Evolutionary conservation across 768 basidiomycete genomes (phyloP).

Genomic region (Termitomyces sp.): DNA sequence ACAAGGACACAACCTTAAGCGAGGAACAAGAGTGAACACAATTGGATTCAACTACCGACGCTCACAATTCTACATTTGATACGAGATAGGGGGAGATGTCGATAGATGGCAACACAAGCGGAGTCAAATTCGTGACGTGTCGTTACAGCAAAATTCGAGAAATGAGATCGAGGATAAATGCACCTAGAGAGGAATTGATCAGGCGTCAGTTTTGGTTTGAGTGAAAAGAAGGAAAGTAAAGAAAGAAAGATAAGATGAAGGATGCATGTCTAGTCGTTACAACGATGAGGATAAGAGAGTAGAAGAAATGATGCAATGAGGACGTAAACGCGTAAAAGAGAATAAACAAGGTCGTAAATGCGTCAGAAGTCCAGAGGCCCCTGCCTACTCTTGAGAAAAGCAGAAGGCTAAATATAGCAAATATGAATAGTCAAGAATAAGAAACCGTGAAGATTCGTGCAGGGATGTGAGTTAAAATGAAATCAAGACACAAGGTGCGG

Average conservation of each 20-base stretch:
- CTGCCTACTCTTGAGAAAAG: conserved; percentile 5
- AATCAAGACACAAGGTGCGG: conserved; percentile 24
- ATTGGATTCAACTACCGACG: background rate
- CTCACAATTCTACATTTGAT: background rate
- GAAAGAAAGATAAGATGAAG: conserved; percentile 26
- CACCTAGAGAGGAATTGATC: background rate
- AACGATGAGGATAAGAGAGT: conserved; percentile 24
- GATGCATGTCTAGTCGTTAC: conserved; percentile 75
- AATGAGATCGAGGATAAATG: background rate
- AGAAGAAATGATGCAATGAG: conserved; percentile 5
- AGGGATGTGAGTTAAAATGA: conserved; percentile 25
- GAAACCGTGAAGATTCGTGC: conserved; percentile 26
- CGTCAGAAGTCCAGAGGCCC: conserved; percentile 12
- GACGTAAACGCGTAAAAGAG: conserved; percentile 11
- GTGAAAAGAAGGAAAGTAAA: conserved; percentile 19
- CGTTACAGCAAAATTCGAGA: conserved; percentile 8
- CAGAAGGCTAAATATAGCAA: conserved; percentile 13
- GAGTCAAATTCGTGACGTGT: conserved; percentile 10
- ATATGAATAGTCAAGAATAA: conserved; percentile 19
- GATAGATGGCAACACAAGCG: conserved; percentile 5
- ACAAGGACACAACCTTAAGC: background rate
- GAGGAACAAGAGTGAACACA: background rate
- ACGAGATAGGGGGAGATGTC: background rate
- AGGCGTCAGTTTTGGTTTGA: conserved; percentile 13
- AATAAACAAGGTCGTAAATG: conserved; percentile 16